Percentiles rank a stretch among this genome's conserved stretches.
These are phyloP conservation scores for Backusella liffmaniae DNA, from an alignment of 192 early-diverging fungal species.

Conservation along the genomic window DNA sequence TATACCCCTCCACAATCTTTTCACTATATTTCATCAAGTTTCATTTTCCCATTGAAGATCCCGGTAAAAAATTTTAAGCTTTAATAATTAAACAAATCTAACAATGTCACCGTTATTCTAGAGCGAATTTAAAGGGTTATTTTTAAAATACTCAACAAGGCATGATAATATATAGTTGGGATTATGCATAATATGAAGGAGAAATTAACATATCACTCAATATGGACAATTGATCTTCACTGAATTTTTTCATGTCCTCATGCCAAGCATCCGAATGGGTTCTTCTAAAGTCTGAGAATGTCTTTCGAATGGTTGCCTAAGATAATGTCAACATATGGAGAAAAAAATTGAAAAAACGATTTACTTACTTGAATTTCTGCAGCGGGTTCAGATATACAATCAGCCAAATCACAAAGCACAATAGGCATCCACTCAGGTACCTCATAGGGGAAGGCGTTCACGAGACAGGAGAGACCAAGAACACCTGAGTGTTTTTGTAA, in stretches of 20 bases:
- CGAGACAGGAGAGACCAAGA: constrained; percentile 84
- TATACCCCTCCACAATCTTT: background rate
- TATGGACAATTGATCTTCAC: constrained; percentile 70
- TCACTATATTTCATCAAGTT: too few species aligned
- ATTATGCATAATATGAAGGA: constrained; percentile 80
- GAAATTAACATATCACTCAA: constrained; percentile 90
- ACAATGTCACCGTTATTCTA: background rate
- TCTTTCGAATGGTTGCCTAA: constrained; percentile 76
- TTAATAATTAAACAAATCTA: background rate
- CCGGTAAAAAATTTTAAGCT: background rate
- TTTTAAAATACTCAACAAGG: background rate
- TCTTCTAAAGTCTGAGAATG: constrained; percentile 90
- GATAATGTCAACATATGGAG: too few species aligned
- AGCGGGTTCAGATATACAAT: constrained; percentile 78
- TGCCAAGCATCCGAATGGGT: constrained; percentile 98
- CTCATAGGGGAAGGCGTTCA: constrained; percentile 93
- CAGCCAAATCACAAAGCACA: constrained; percentile 74
- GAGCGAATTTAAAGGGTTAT: background rate
- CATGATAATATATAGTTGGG: background rate
- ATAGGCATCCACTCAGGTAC: constrained; percentile 91
- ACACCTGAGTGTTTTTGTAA: constrained; percentile 83
- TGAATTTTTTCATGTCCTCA: constrained; percentile 78
- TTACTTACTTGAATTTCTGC: constrained; percentile 72
- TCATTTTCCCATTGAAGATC: too few species aligned
- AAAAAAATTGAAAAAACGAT: too few species aligned